phyloP scores from a whole-genome alignment of 441 rosid genomes.

The Lepidium campestre region DNA sequence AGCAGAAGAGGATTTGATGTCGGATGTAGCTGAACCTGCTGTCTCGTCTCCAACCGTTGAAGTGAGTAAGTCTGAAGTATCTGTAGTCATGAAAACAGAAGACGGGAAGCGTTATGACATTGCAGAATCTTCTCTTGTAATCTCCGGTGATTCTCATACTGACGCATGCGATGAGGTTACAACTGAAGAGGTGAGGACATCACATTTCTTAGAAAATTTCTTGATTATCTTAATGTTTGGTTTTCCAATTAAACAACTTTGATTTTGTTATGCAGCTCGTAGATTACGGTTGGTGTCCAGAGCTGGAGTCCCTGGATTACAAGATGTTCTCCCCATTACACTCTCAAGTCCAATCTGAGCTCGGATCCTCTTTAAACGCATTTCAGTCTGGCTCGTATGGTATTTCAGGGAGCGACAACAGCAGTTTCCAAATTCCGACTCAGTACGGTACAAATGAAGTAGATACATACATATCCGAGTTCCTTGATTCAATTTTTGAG shows the following conservation, averaged over 20 bases:
- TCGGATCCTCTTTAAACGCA: constrained; percentile 30
- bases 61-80: constrained; percentile 35
- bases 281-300: constrained; percentile 24
- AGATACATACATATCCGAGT: constrained; percentile 34
- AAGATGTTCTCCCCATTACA: constrained; percentile 44
- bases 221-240: not conserved
- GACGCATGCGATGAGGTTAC: constrained; percentile 18
- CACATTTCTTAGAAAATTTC: not conserved
- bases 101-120: constrained; percentile 15
- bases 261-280: constrained; percentile 31
- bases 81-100: constrained; percentile 25
- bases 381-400: constrained; percentile 12
- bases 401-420: not conserved
- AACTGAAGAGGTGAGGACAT: constrained; percentile 35
- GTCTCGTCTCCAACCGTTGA: constrained; percentile 32
- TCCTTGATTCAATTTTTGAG: constrained; percentile 50
- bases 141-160: constrained; percentile 13
- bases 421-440: constrained; percentile 14
- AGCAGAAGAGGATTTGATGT: constrained; percentile 19
- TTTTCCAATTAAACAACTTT: not conserved
- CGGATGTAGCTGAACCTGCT: constrained; percentile 39
- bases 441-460: constrained; percentile 35
- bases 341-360: constrained; percentile 34
- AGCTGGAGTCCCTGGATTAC: constrained; percentile 31
- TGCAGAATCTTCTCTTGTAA: constrained; percentile 7